Conservation (phyloP, 2,329 filamentous ascomycete genomes). For the Alternaria hordeiaustralica region DNA sequence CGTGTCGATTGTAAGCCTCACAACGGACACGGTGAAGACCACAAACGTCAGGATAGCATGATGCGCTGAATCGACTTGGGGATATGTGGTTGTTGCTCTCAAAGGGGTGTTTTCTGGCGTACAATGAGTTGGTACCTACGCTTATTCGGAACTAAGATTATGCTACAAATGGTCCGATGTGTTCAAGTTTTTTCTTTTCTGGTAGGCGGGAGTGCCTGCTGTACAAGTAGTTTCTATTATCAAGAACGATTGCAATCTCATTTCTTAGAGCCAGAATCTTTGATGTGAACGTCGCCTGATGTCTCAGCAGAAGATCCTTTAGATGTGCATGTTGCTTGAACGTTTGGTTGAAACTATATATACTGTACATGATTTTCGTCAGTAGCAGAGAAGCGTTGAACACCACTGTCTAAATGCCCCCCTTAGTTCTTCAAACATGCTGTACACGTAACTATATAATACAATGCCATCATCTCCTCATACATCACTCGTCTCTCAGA, state of each 20-base stretch:
- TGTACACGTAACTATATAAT: slow-evolving; percentile 9
- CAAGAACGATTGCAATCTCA: neutral
- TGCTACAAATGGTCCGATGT: neutral
- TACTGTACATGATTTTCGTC: neutral
- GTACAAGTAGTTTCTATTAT: slow-evolving; percentile 1
- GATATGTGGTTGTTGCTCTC: neutral
- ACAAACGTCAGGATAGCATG: neutral
- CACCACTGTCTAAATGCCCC: neutral
- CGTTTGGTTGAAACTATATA: neutral
- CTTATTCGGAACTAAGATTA: neutral
- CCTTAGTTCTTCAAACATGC: neutral
- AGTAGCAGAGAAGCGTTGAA: neutral
- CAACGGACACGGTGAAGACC: neutral
- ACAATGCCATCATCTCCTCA: slow-evolving; percentile 2
- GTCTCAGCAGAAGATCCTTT: too few relatives aligned
- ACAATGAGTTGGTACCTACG: neutral
- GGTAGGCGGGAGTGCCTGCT: neutral
- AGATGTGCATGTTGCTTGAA: neutral
- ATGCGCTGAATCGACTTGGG: neutral
- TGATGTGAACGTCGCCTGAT: neutral
- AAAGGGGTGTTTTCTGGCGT: slow-evolving; percentile 1
- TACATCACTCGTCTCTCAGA: neutral
- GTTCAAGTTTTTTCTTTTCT: neutral
- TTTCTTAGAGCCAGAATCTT: neutral
- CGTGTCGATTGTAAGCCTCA: neutral